Percentiles rank a stretch among this genome's conserved stretches.
Evolutionary conservation across 1,284 basidiomycete genomes (phyloP).

Genomic region (Puccinia triticina): DNA sequence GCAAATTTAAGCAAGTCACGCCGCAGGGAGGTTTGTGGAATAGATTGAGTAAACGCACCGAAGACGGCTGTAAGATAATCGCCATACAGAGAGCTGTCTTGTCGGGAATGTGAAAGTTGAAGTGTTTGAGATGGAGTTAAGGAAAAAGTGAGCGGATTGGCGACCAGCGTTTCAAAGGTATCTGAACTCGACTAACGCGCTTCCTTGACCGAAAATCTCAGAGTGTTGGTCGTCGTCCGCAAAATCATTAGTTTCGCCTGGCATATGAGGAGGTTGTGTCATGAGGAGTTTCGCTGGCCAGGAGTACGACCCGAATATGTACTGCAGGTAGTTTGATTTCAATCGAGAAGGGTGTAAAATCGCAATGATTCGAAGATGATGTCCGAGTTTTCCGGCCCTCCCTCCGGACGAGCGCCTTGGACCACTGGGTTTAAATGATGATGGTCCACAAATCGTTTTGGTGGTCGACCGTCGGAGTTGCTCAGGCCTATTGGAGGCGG

Average conservation of each 20-base stretch:
- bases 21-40: neutral
- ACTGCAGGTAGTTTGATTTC: too few species aligned
- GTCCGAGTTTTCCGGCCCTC: too few species aligned
- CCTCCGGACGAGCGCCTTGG: too few species aligned
- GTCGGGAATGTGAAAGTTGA: neutral
- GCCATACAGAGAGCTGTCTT: neutral
- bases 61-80: neutral
- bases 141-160: neutral
- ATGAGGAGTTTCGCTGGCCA: neutral
- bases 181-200: neutral
- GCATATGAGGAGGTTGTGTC: neutral
- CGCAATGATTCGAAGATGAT: too few species aligned
- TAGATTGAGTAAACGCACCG: neutral
- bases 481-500: too few species aligned
- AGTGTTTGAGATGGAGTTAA: neutral
- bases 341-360: too few species aligned
- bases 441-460: too few species aligned
- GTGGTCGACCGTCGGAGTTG: too few species aligned
- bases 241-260: neutral
- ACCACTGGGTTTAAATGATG: too few species aligned
- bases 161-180: neutral
- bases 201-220: slow-evolving; percentile 7
- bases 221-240: neutral
- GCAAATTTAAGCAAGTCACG: neutral
- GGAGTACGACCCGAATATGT: too few species aligned